A percentile compares a stretch with the other conserved stretches of the same genome.
Conservation (phyloP, 768 basidiomycete genomes). For the Leucocoprinus leucothites region DNA sequence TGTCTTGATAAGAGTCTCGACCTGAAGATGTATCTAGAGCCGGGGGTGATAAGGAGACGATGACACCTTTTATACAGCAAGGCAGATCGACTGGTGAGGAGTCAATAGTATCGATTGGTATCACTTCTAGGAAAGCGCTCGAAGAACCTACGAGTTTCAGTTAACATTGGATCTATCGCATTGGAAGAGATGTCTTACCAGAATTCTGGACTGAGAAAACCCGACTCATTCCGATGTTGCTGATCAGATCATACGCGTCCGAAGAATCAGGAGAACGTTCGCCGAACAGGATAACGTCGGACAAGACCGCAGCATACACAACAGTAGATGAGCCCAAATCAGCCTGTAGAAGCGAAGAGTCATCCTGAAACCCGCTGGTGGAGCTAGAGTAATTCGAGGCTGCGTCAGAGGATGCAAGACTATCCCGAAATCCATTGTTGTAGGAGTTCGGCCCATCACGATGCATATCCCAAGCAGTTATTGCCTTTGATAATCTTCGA, state of each 20-base stretch:
- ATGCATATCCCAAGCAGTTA: neutral
- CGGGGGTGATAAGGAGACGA: neutral
- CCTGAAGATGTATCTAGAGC: neutral
- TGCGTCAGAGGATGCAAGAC: neutral
- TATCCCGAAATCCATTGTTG: neutral
- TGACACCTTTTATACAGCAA: neutral
- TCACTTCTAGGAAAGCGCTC: neutral
- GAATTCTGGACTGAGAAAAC: conserved; percentile 26
- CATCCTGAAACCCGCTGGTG: neutral
- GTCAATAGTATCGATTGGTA: neutral
- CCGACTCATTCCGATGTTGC: conserved; percentile 39
- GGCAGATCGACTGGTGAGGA: neutral
- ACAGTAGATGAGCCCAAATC: conserved; percentile 9
- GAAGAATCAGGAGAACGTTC: conserved; percentile 14
- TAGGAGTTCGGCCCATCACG: neutral
- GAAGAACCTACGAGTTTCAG: neutral
- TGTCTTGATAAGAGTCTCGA: conserved; percentile 21
- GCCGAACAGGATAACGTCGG: conserved; percentile 66
- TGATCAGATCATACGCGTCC: conserved; percentile 22
- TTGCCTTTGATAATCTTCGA: neutral
- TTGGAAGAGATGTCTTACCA: neutral
- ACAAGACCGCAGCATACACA: conserved; percentile 52
- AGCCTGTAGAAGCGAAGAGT: conserved; percentile 9
- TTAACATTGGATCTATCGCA: neutral
- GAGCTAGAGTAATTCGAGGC: neutral